Conservation (phyloP, 768 basidiomycete species). For the Peribolospora baueri region DNA sequence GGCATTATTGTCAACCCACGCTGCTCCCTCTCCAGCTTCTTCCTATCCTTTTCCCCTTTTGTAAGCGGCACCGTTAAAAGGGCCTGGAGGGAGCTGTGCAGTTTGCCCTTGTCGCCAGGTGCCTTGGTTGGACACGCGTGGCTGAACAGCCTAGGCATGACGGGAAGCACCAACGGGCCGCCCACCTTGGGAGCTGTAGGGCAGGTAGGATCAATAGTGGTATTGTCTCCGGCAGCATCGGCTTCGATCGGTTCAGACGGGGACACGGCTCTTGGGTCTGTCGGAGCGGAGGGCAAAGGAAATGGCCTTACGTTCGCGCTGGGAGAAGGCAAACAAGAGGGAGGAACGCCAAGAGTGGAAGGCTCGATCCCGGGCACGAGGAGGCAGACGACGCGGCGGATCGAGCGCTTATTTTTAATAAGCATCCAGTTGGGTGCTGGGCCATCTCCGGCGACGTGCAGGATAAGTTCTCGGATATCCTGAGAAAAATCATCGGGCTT, state of each 20-base stretch:
- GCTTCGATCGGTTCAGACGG: too few relatives aligned
- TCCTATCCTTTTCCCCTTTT: constrained; percentile 49
- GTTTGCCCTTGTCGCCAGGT: constrained; percentile 58
- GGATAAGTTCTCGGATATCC: constrained; percentile 68
- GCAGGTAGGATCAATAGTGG: too few relatives aligned
- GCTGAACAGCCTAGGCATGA: constrained; percentile 46
- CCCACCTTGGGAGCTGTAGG: neutral
- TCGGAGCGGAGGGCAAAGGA: too few relatives aligned
- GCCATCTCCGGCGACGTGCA: constrained; percentile 58
- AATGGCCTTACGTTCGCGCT: constrained; percentile 19
- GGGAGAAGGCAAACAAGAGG: constrained; percentile 36
- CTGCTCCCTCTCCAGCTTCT: constrained; percentile 23
- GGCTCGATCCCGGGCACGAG: constrained; percentile 70
- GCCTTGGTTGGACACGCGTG: constrained; percentile 84
- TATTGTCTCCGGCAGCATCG: too few relatives aligned
- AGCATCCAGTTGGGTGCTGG: constrained; percentile 70
- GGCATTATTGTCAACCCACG: constrained; percentile 20
- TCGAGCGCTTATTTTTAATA: constrained; percentile 50
- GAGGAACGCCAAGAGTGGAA: constrained; percentile 36
- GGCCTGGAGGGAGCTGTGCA: constrained; percentile 61
- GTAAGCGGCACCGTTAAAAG: constrained; percentile 65
- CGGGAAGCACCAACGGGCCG: constrained; percentile 25
- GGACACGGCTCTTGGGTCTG: neutral
- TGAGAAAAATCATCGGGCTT: constrained; percentile 17
- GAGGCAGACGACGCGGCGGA: constrained; percentile 54